Percentiles rank a stretch among this genome's conserved stretches.
Conservation (phyloP, 2,329 filamentous ascomycete genomes). For the Pyrenophora teres region DNA sequence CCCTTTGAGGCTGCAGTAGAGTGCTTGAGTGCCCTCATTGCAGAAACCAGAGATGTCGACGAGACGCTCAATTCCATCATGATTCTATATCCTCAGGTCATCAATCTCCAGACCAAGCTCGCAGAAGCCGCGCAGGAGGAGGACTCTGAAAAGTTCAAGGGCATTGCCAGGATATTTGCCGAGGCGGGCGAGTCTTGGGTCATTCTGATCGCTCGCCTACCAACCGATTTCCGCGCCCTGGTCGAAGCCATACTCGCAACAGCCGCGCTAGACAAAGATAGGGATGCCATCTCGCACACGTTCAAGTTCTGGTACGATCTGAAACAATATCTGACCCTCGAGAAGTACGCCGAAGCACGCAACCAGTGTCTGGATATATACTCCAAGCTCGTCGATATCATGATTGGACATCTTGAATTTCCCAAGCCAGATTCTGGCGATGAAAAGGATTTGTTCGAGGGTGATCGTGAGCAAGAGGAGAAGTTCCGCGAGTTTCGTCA, state of each 20-base stretch:
- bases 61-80: slow-evolving; percentile 84
- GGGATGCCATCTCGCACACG: slow-evolving; percentile 89
- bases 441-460: slow-evolving; percentile 87
- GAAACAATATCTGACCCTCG: slow-evolving; percentile 92
- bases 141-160: slow-evolving; percentile 84
- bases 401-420: slow-evolving; percentile 88
- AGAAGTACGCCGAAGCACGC: slow-evolving; percentile 83
- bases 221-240: slow-evolving; percentile 77
- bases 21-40: slow-evolving; percentile 88
- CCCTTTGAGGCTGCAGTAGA: slow-evolving; percentile 90
- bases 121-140: slow-evolving; percentile 75
- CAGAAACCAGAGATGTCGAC: slow-evolving; percentile 91
- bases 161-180: slow-evolving; percentile 85
- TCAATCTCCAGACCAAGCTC: slow-evolving; percentile 78
- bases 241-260: slow-evolving; percentile 94
- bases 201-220: slow-evolving; percentile 83
- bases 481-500: slow-evolving; percentile 97
- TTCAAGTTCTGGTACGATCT: slow-evolving; percentile 99
- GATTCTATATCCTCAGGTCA: slow-evolving; percentile 77
- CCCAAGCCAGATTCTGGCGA: slow-evolving; percentile 75
- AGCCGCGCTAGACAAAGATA: slow-evolving; percentile 81
- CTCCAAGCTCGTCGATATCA: slow-evolving; percentile 86
- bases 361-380: slow-evolving; percentile 79
- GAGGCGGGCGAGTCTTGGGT: slow-evolving; percentile 96
- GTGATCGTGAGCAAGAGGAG: slow-evolving; percentile 93